phyloP scores from a whole-genome alignment of 305 asterid genomes.

The Euphrasia arctica region DNA sequence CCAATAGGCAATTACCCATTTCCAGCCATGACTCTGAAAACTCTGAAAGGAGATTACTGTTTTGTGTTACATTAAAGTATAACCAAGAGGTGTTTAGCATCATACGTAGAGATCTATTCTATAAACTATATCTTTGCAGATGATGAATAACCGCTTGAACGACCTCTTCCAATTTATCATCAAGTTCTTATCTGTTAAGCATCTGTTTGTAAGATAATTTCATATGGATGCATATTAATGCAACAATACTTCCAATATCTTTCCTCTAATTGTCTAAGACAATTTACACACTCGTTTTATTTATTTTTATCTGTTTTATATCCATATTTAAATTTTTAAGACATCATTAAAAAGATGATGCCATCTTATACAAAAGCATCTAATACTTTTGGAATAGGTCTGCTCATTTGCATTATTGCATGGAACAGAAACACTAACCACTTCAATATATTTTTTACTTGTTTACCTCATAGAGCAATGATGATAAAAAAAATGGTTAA shows the following conservation, averaged over 20 bases:
- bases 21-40: slow-evolving; percentile 82
- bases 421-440: slow-evolving; percentile 5
- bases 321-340: slow-evolving; percentile 5
- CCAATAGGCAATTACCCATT: slow-evolving; percentile 80
- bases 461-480: neutral
- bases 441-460: slow-evolving; percentile 1
- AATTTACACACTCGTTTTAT: neutral
- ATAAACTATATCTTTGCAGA: neutral
- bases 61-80: slow-evolving; percentile 4
- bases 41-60: slow-evolving; percentile 42
- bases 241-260: neutral
- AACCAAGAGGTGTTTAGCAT: slow-evolving; percentile 9
- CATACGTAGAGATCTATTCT: neutral
- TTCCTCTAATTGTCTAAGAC: neutral
- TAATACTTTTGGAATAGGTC: slow-evolving; percentile 12
- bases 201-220: neutral
- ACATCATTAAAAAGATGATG: neutral
- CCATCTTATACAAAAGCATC: neutral
- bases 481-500: neutral
- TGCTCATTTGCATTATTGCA: neutral
- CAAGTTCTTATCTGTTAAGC: slow-evolving; percentile 1
- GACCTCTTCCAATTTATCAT: slow-evolving; percentile 1
- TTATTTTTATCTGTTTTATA: neutral
- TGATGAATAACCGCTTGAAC: slow-evolving; percentile 1
- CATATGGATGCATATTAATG: slow-evolving; percentile 3